These are phyloP conservation scores for Peronospora belbahrii DNA, from an alignment of 352 stramenopile species.

Conservation along the genomic window DNA sequence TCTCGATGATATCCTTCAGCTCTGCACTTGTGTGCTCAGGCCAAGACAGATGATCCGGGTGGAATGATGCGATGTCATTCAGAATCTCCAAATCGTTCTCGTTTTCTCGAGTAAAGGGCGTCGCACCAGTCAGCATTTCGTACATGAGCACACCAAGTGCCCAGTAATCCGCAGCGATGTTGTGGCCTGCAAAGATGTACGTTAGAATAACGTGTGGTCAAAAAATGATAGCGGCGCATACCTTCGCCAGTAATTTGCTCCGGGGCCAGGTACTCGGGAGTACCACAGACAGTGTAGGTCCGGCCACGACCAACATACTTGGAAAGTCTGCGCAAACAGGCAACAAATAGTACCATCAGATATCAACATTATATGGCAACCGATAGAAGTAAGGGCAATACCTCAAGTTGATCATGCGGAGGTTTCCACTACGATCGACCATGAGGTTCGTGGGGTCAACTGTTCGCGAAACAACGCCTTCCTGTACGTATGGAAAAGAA, in stretches of 20 bases:
- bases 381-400: conserved; percentile 11
- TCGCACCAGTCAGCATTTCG: conserved; percentile 86
- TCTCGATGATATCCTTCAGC: conserved; percentile 64
- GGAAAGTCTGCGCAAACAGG: conserved; percentile 38
- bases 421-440: conserved; percentile 71
- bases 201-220: background rate
- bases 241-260: conserved; percentile 85
- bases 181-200: conserved; percentile 42
- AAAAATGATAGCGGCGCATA: conserved; percentile 11
- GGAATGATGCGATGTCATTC: conserved; percentile 78
- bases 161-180: conserved; percentile 89
- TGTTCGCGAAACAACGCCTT: conserved; percentile 73
- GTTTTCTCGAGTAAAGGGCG: conserved; percentile 81
- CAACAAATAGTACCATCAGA: background rate
- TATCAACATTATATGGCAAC: background rate
- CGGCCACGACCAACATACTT: conserved; percentile 81
- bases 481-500: conserved; percentile 22
- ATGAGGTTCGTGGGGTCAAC: conserved; percentile 77
- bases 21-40: conserved; percentile 56
- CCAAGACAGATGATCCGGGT: conserved; percentile 65
- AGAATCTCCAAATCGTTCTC: conserved; percentile 85
- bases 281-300: conserved; percentile 84
- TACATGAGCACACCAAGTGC: conserved; percentile 91
- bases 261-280: conserved; percentile 75
- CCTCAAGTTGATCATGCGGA: conserved; percentile 80